These are phyloP conservation scores for Eremochloa ophiuroides DNA, from an alignment of 176 grass and related monocot genomes.

Conservation along the genomic window DNA sequence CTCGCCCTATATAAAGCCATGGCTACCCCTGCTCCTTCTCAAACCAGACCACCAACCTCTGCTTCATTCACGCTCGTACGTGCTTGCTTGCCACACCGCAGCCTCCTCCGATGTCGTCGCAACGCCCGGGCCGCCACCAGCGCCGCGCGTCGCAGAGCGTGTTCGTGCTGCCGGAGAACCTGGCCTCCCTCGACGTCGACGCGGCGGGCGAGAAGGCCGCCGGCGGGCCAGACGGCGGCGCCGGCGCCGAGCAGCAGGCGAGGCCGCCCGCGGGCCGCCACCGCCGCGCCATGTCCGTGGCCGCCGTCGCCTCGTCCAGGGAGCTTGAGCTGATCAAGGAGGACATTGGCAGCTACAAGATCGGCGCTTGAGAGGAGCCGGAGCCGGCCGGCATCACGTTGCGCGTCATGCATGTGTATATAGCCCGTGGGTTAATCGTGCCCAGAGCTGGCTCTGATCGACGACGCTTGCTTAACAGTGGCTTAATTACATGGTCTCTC, in stretches of 20 bases:
- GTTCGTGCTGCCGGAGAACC: constrained; percentile 62
- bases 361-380: constrained; percentile 2
- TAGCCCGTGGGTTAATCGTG: background rate
- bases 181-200: constrained; percentile 41
- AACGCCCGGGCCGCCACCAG: constrained; percentile 57
- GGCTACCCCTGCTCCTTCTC: background rate
- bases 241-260: constrained; percentile 14
- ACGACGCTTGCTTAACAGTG: background rate
- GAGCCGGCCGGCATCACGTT: background rate
- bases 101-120: constrained; percentile 38
- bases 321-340: constrained; percentile 49
- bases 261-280: constrained; percentile 15
- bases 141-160: constrained; percentile 74
- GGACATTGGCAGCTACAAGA: constrained; percentile 39
- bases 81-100: background rate
- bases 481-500: background rate
- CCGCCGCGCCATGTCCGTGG: constrained; percentile 39
- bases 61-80: background rate
- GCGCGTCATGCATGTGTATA: constrained; percentile 5
- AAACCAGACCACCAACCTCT: background rate
- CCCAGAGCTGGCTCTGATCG: background rate
- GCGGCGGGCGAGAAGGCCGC: constrained; percentile 18
- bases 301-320: constrained; percentile 44
- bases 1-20: constrained; percentile 22
- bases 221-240: background rate